Base-by-base conservation (phyloP, 352 stramenopile species). In the Globisporangium radiosum region DNA sequence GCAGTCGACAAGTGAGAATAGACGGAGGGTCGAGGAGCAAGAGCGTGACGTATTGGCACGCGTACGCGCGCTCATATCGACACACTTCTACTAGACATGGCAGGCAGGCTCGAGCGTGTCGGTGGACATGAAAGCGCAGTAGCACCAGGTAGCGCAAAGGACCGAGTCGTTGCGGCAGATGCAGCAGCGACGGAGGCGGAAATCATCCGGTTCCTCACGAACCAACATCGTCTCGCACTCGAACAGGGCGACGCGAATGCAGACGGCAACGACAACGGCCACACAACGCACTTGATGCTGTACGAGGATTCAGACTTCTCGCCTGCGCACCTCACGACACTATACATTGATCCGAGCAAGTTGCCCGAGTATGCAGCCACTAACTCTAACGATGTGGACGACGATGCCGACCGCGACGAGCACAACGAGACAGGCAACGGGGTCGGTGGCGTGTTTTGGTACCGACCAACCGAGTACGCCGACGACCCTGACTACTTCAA, bases 401-500 rank as follows among this genome's bases (percentile, higher is more conserved):
- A 38, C 64, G 51, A 6, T 8, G 19, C 5, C 4, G 9, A 19
- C 10, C 3, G 49, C 49, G 37, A 40, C 49, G 25, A 39, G 25
- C 33, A 25, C 50, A 63, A 13, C 36, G 36, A 39, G 2, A 25
- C 43, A 14, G 19, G 10, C 5, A 63, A 56, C 14, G 57, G 58
- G 7, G 49, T 74, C 15, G 71, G 64, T 17, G 53, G 59, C 7
- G 66, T 78, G 8, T 65, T 63, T 37, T 92, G 82, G 84, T 84
- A 89, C 52, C 72, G 85, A 40, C 82, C 81, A 42, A 82, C 74
- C 19, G 81, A 94, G 69, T 88, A 90, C 52, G 70, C 73, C 0
- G 72, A 78, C 51, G 79, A 93, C 36, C 79, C 85, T 0, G 84
- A 88, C 52, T 97, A 95, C 78, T 96, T 96, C 63, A 94, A 88